These are phyloP conservation scores for Ilex asprella DNA, from an alignment of 257 asterid species.

Conservation along the genomic window DNA sequence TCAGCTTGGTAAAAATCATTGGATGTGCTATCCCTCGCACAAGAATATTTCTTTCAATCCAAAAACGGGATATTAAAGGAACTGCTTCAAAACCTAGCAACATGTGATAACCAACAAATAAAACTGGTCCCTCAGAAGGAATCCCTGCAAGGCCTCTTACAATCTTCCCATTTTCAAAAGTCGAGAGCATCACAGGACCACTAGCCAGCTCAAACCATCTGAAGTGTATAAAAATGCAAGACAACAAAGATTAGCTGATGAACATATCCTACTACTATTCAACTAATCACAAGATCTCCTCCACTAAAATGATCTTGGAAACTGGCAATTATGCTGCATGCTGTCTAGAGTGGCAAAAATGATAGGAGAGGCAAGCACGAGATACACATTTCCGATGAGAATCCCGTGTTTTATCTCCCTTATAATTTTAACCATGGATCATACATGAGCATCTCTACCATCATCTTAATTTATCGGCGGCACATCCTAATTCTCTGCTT, in stretches of 20 bases:
- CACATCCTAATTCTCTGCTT: too few species aligned
- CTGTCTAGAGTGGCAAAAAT: background rate
- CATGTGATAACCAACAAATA: constrained; percentile 86
- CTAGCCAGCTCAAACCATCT: constrained; percentile 55
- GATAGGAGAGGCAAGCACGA: too few species aligned
- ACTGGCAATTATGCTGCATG: background rate
- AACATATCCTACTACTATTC: background rate
- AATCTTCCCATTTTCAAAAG: constrained; percentile 52
- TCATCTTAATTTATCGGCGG: too few species aligned
- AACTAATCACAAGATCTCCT: background rate
- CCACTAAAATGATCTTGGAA: too few species aligned
- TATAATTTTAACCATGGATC: too few species aligned
- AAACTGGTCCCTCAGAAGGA: constrained; percentile 79
- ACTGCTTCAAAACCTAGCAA: constrained; percentile 66
- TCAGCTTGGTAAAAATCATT: constrained; percentile 37
- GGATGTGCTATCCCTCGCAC: constrained; percentile 86
- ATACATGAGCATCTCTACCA: too few species aligned
- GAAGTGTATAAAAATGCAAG: constrained; percentile 2
- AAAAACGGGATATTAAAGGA: constrained; percentile 55
- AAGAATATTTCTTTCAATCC: constrained; percentile 60
- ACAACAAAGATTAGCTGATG: background rate
- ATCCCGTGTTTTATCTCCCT: too few species aligned
- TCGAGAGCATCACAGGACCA: constrained; percentile 71
- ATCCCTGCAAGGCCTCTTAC: constrained; percentile 66
- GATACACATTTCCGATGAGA: too few species aligned